A percentile compares a stretch with the other conserved stretches of the same genome.
phyloP scores from a whole-genome alignment of 1,139 yeast species.

The Candida pseudoviswanathii region DNA sequence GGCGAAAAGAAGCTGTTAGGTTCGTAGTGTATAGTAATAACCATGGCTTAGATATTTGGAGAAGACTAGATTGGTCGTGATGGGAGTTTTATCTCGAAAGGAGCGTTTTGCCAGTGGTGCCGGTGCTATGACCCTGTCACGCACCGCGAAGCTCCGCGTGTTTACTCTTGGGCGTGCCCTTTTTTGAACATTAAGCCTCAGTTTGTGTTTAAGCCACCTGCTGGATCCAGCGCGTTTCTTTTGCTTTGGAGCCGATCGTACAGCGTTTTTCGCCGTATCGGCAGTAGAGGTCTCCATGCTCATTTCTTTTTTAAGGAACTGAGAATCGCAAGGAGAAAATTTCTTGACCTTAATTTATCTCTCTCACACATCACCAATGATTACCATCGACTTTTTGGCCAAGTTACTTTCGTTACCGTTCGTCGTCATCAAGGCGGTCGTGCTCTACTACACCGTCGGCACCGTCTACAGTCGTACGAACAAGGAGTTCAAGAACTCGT shows the following conservation, averaged over 20 bases:
- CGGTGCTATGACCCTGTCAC: too few species aligned
- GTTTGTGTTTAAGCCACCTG: neutral
- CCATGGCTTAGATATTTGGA: too few species aligned
- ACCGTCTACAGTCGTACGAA: slow-evolving; percentile 34
- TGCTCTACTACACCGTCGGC: slow-evolving; percentile 35
- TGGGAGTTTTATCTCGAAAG: too few species aligned
- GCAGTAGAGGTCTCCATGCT: too few species aligned
- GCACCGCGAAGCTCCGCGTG: too few species aligned
- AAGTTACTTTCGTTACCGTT: slow-evolving; percentile 22
- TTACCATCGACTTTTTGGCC: slow-evolving; percentile 11
- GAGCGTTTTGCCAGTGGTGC: too few species aligned
- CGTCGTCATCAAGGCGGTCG: slow-evolving; percentile 20
- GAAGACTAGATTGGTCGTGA: too few species aligned
- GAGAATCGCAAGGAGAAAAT: neutral
- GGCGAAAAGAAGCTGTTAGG: slow-evolving; percentile 74
- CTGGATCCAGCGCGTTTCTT: neutral
- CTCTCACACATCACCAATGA: slow-evolving; percentile 7
- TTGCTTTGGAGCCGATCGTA: neutral
- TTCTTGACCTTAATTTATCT: too few species aligned
- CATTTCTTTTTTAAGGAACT: neutral
- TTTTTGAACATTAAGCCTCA: too few species aligned
- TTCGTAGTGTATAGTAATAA: too few species aligned
- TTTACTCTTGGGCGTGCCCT: too few species aligned
- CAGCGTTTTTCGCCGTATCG: neutral
- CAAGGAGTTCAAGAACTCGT: slow-evolving; percentile 30